Conservation (phyloP, 768 basidiomycete species). For the Suillus sp. region DNA sequence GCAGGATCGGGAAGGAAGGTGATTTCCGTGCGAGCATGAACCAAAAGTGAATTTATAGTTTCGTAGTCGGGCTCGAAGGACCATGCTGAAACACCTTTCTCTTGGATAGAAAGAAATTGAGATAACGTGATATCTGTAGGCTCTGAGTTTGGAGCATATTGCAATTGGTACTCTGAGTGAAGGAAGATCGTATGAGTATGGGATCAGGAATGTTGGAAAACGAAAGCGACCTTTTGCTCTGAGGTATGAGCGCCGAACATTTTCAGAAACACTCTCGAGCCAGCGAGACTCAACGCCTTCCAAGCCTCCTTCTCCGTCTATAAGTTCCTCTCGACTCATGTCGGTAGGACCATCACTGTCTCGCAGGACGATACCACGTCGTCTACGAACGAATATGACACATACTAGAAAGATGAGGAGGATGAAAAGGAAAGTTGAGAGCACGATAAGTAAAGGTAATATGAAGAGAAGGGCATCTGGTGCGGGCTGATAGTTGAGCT, state of each 20-base stretch:
- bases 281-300: constrained; percentile 91
- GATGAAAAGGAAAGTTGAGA: constrained; percentile 90
- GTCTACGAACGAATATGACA: constrained; percentile 77
- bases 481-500: constrained; percentile 23
- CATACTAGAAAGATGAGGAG: constrained; percentile 90
- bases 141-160: constrained; percentile 94
- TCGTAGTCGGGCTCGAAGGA: constrained; percentile 99
- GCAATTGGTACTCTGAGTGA: constrained; percentile 72
- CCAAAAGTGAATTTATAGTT: constrained; percentile 87
- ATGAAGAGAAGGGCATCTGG: constrained; percentile 82
- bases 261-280: constrained; percentile 81
- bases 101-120: constrained; percentile 98
- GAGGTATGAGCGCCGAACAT: constrained; percentile 66
- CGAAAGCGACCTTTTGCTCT: constrained; percentile 78
- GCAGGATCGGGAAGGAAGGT: constrained; percentile 97
- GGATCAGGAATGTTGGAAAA: constrained; percentile 10
- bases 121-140: constrained; percentile 98
- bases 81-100: constrained; percentile 99
- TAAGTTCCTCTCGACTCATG: constrained; percentile 87
- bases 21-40: constrained; percentile 95
- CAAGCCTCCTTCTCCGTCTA: constrained; percentile 91
- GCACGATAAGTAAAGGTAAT: constrained; percentile 90
- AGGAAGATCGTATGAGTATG: constrained; percentile 2
- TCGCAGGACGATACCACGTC: constrained; percentile 74
- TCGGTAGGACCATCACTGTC: constrained; percentile 94